phyloP scores from a whole-genome alignment of 495 filamentous ascomycete species.

The Lophiotrema nucula region DNA sequence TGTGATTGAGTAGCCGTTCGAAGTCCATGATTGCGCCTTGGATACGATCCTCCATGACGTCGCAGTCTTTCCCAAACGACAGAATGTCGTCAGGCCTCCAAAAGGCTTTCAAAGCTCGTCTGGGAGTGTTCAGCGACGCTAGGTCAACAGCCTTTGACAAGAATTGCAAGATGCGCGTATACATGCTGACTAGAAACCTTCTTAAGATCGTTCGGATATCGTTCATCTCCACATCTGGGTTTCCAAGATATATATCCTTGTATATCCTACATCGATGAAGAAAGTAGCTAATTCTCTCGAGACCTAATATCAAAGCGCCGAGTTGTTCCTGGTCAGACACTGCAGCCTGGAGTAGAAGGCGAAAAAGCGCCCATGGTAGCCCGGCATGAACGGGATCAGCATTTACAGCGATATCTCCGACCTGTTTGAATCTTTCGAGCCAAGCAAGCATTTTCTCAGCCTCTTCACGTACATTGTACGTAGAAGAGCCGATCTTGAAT shows the following conservation, averaged over 20 bases:
- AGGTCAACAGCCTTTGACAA: not conserved
- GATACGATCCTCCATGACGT: not conserved
- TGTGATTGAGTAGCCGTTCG: not conserved
- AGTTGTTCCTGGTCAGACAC: slow-evolving; percentile 20
- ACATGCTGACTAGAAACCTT: not conserved
- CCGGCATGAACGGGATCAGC: slow-evolving; percentile 44
- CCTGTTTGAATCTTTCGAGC: slow-evolving; percentile 42
- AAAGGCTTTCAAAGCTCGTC: not conserved
- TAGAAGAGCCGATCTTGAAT: not conserved
- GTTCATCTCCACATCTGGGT: too few species aligned
- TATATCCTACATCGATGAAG: slow-evolving; percentile 23
- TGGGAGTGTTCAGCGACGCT: not conserved
- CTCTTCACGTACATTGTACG: not conserved
- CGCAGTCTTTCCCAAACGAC: not conserved
- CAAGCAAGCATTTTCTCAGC: slow-evolving; percentile 39
- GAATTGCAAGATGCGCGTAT: not conserved
- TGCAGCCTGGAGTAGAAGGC: slow-evolving; percentile 42
- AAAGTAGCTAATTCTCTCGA: slow-evolving; percentile 31
- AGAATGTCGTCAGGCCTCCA: not conserved
- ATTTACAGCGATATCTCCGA: slow-evolving; percentile 43
- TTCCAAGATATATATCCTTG: not conserved
- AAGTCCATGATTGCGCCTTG: not conserved
- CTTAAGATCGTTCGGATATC: too few species aligned
- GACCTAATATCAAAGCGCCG: slow-evolving; percentile 24
- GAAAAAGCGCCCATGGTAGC: slow-evolving; percentile 44